Evolutionary conservation across 2,329 filamentous ascomycete species (phyloP), one percentile per base, ranked within the genome.

Genomic region (Aspergillus sp.): DNA sequence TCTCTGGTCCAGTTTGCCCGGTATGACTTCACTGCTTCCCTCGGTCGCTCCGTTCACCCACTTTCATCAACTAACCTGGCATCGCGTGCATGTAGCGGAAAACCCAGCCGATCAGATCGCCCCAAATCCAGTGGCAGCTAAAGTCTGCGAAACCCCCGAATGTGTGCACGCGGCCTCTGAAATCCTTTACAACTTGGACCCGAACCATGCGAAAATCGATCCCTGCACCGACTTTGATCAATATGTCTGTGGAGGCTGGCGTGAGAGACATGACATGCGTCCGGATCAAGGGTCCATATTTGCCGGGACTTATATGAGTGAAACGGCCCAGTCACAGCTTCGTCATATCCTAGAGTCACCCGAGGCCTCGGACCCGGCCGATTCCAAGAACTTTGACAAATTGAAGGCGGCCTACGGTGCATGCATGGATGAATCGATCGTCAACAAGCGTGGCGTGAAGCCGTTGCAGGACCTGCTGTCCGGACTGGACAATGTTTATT

Each of bases 211-310:
- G 60, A 73, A 84, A 2, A 77, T 91, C 45, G 87, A 91, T 69
- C 84, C 89, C 1, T 91, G 89, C 66, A 82, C 80, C n/a, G 75
- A 90, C 67, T 91, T 91, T 60, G 86, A 90, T 60, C 79, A 87
- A 69, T 82, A 87, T 57, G 86, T 86, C 20, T 90, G 88, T 66
- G 87, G 86, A 57, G 88, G 88, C 11, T 91, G 87, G 84, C 79
- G 82, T 55, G 79, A 85, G 22, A 80, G 78, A 10, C 84, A 90
- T 74, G 87, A 90, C 66, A 81, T 90, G 59, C 83, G 87, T 3
- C 77, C 85, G 3, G 88, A 90, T 67, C 84, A 87, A 62, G 81
- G 84, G 36, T 81, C 82, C 65, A 81, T 82, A 36, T 88, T 87
- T 60, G 84, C 87, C 2, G 82, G 82, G 24, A 85, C 81, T 2